A percentile compares a stretch with the other conserved stretches of the same genome.
Conservation (phyloP, 352 stramenopile genomes). For the Globisporangium parvum region DNA sequence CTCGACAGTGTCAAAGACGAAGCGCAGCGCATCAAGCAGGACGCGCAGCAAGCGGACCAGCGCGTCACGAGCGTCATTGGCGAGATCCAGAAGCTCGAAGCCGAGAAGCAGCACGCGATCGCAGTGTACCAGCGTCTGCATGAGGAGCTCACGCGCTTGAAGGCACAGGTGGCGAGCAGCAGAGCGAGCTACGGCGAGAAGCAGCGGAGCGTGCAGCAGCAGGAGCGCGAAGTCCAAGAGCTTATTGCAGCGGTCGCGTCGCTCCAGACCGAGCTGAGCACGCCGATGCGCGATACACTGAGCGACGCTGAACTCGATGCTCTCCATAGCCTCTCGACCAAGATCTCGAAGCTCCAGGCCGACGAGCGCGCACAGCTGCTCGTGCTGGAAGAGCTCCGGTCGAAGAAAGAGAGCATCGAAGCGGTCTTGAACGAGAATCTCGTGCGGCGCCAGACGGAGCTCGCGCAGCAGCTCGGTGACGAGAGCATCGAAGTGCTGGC, state of each 20-base stretch:
- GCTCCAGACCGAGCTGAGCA: conserved; percentile 49
- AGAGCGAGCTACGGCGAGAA: conserved; percentile 50
- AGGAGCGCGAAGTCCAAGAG: conserved; percentile 61
- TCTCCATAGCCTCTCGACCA: conserved; percentile 54
- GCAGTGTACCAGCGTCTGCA: conserved; percentile 68
- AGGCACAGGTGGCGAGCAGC: conserved; percentile 66
- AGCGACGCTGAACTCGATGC: conserved; percentile 39
- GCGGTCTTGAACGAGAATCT: conserved; percentile 92
- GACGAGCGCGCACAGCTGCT: conserved; percentile 83
- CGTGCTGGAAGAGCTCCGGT: conserved; percentile 84
- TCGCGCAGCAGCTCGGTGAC: conserved; percentile 51
- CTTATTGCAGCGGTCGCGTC: conserved; percentile 47
- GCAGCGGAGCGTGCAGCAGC: conserved; percentile 38
- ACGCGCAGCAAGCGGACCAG: conserved; percentile 88
- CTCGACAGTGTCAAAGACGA: conserved; percentile 65
- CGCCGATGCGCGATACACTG: conserved; percentile 75
- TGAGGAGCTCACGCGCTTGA: conserved; percentile 75
- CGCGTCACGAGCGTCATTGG: conserved; percentile 79
- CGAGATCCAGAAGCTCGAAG: conserved; percentile 80
- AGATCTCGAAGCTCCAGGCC: conserved; percentile 74
- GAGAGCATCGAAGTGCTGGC: conserved; percentile 50
- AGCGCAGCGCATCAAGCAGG: conserved; percentile 80
- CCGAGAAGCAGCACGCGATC: conserved; percentile 71
- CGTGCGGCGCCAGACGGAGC: conserved; percentile 73
- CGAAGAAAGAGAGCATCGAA: conserved; percentile 84